Evolutionary conservation across 176 grass and related monocot species (phyloP), one percentile per base, ranked within the genome.

Genomic region (Musa schizocarpa): DNA sequence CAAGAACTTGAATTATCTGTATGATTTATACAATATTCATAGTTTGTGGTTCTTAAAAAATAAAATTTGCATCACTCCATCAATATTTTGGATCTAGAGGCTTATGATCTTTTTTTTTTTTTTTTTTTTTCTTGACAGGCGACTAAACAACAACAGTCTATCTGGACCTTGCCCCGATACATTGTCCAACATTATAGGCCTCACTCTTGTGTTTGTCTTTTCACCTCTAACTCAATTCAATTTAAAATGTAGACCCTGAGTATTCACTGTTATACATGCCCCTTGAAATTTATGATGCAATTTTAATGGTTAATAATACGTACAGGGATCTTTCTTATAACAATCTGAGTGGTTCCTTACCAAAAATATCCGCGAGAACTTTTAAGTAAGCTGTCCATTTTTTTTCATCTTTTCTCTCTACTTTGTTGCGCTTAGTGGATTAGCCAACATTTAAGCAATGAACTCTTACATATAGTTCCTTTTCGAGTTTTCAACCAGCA

Each of bases 241-340:
- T 68, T 65, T 20, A 27, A 83, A 68, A 11, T 86, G 51, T 63
- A 54, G 21, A 51, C 22, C 50, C 62, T 50, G 66, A 67, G 6
- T 16, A 8, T 43, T 79, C 50, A 53, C 50, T 73, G 13, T 73
- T 12, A 29, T 67, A 23, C 23, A 27, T 50, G 29, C 13, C 14
- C 57, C 17, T 69, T 16, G n/a, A 69, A 69, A 65, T 14, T 69
- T 2, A 69, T n/a, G 8, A 61, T 19, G 34, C 4, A 43, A 69
- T 48, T 26, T 14, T 26, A 53, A 76, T 23, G 27, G 25, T 26
- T 71, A 56, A 48, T 24, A 54, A 63, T 59, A 74, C 65, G 23
- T 53, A 23, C 65, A 96, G 90, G 76, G 93, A 96, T 87, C 71
- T 96, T 65, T 92, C 93, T 9, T 90, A 83, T 52, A 96, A 96